phyloP scores from a whole-genome alignment of 2,329 filamentous ascomycete species.

The Annulohypoxylon truncatum region DNA sequence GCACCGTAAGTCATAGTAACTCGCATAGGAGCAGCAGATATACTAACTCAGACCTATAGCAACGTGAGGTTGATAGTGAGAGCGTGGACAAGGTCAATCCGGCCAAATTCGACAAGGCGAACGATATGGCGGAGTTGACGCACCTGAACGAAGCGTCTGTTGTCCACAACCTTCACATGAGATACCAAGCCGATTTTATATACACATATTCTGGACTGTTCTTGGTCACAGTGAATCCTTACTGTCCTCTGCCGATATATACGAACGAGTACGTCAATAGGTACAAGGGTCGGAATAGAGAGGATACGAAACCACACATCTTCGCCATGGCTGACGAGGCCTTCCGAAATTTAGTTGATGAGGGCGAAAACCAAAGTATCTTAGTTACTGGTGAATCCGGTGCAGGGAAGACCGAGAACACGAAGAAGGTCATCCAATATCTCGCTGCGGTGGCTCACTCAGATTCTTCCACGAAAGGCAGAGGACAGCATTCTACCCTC shows the following conservation, averaged over 20 bases:
- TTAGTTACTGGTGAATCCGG: constrained; percentile 98
- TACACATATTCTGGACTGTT: constrained; percentile 99
- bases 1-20: constrained; percentile 70
- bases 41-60: constrained; percentile 59
- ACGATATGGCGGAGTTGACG: constrained; percentile 98
- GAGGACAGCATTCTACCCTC: constrained; percentile 79
- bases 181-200: constrained; percentile 95
- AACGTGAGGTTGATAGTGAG: constrained; percentile 87
- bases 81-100: constrained; percentile 99
- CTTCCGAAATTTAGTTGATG: constrained; percentile 94
- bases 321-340: constrained; percentile 98
- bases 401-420: constrained; percentile 98
- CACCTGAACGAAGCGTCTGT: constrained; percentile 98
- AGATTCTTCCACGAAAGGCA: constrained; percentile 74
- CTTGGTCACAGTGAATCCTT: constrained; percentile 96
- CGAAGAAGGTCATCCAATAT: constrained; percentile 99
- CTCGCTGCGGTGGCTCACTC: constrained; percentile 91
- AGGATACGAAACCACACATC: constrained; percentile 97
- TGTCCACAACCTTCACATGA: constrained; percentile 93
- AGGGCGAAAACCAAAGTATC: constrained; percentile 96
- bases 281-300: constrained; percentile 91
- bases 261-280: constrained; percentile 97
- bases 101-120: constrained; percentile 98
- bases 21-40: background rate
- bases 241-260: constrained; percentile 94